A percentile compares a stretch with the other conserved stretches of the same genome.
These are phyloP conservation scores for Gossypium sturtianum DNA, from an alignment of 345 rosid species.

Conservation along the genomic window DNA sequence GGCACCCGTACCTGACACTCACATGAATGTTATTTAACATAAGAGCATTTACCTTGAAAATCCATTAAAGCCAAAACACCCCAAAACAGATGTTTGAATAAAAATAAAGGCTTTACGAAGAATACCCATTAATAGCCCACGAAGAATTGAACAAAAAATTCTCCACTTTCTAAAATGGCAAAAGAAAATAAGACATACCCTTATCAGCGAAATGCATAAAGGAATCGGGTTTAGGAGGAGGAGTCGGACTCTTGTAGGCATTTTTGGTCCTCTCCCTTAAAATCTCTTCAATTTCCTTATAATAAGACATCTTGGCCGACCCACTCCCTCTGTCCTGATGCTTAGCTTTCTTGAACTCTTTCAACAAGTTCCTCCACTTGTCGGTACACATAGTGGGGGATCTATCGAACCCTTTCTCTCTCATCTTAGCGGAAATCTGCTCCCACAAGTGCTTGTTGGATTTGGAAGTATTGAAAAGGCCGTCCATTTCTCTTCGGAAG, in stretches of 20 bases:
- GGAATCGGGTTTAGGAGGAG: conserved; percentile 74
- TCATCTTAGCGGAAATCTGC: conserved; percentile 82
- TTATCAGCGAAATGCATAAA: conserved; percentile 89
- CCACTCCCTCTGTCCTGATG: conserved; percentile 77
- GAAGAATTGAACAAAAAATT: neutral
- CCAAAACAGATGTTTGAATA: neutral
- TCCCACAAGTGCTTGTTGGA: conserved; percentile 99
- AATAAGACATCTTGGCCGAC: conserved; percentile 86
- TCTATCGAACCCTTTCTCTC: conserved; percentile 91
- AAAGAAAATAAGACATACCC: conserved; percentile 36
- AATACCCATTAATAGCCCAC: neutral
- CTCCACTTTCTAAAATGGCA: neutral
- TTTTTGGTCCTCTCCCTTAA: conserved; percentile 76
- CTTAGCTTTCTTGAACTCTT: conserved; percentile 91
- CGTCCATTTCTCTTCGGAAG: conserved; percentile 80
- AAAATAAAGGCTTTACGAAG: neutral
- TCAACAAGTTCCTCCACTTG: conserved; percentile 96
- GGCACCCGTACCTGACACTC: neutral
- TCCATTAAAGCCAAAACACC: neutral
- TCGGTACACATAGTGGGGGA: conserved; percentile 99
- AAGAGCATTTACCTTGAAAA: neutral
- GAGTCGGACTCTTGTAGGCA: conserved; percentile 55
- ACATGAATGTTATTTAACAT: neutral
- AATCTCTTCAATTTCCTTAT: conserved; percentile 94
- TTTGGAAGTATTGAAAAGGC: conserved; percentile 88